A percentile compares a stretch with the other conserved stretches of the same genome.
These are phyloP conservation scores for Cercophora samala DNA, from an alignment of 495 filamentous ascomycete species.

Conservation along the genomic window DNA sequence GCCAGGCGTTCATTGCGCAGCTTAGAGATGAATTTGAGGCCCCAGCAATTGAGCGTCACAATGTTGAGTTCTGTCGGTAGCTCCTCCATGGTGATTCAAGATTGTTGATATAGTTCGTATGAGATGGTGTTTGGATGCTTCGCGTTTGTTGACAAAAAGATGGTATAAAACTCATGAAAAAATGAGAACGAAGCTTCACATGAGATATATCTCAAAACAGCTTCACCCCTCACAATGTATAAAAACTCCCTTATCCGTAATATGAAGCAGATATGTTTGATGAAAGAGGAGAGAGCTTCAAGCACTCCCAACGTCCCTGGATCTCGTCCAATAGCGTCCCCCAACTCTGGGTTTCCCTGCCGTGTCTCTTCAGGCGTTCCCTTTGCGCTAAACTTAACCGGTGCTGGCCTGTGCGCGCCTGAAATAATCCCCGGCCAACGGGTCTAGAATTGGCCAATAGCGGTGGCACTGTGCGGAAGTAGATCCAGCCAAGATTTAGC, in stretches of 20 bases:
- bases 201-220: not conserved
- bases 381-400: not conserved
- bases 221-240: not conserved
- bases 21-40: slow-evolving; percentile 81
- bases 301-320: not conserved
- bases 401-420: not conserved
- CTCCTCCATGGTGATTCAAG: slow-evolving; percentile 30
- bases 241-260: not conserved
- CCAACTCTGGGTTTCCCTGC: not conserved
- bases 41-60: slow-evolving; percentile 93
- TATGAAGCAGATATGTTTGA: slow-evolving; percentile 4
- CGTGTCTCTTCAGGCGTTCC: not conserved
- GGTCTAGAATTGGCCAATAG: slow-evolving; percentile 12
- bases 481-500: slow-evolving; percentile 8
- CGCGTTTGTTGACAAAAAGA: not conserved
- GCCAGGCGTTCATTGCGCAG: slow-evolving; percentile 73
- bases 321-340: not conserved
- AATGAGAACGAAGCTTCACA: not conserved
- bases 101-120: not conserved
- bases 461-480: not conserved
- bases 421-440: not conserved
- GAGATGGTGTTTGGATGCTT: not conserved
- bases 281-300: slow-evolving; percentile 1
- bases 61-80: slow-evolving; percentile 61
- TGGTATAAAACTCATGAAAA: not conserved